These are phyloP conservation scores for Clarireedia paspali DNA, from an alignment of 2,329 filamentous ascomycete genomes.

Conservation along the genomic window DNA sequence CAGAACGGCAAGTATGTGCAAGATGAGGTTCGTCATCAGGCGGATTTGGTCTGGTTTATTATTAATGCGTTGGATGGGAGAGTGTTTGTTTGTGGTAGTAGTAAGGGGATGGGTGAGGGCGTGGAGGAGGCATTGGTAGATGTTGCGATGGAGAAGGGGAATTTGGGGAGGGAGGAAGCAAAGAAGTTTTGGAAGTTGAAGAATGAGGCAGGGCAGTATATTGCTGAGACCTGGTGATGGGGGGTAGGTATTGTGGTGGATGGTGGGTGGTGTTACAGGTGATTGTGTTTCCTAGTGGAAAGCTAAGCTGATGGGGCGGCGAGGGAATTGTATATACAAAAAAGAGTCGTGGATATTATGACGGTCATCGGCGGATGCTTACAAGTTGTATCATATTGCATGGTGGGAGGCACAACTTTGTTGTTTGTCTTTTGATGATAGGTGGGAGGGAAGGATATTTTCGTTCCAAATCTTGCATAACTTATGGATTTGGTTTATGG, in stretches of 20 bases:
- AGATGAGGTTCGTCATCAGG: constrained; percentile 84
- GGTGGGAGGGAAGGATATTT: no score
- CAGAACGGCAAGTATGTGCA: constrained; percentile 82
- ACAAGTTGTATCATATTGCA: no score
- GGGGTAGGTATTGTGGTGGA: not conserved
- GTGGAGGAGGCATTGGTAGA: constrained; percentile 83
- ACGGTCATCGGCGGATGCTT: no score
- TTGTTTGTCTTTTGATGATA: no score
- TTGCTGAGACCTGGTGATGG: constrained; percentile 69
- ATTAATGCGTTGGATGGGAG: constrained; percentile 94
- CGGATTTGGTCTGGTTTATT: constrained; percentile 97
- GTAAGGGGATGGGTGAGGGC: constrained; percentile 94
- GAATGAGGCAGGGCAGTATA: constrained; percentile 89
- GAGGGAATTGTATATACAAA: no score
- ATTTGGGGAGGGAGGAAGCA: constrained; percentile 74
- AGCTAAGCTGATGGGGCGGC: not conserved
- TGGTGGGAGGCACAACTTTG: no score
- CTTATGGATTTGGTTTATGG: no score
- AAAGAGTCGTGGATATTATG: no score
- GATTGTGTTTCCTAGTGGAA: no score
- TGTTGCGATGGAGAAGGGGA: constrained; percentile 88
- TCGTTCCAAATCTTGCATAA: no score
- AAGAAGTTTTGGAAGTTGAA: constrained; percentile 85
- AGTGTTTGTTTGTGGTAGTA: constrained; percentile 93
- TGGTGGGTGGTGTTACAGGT: not conserved